Base-by-base conservation (phyloP, 352 stramenopile species). In the Globisporangium mamillatum region DNA sequence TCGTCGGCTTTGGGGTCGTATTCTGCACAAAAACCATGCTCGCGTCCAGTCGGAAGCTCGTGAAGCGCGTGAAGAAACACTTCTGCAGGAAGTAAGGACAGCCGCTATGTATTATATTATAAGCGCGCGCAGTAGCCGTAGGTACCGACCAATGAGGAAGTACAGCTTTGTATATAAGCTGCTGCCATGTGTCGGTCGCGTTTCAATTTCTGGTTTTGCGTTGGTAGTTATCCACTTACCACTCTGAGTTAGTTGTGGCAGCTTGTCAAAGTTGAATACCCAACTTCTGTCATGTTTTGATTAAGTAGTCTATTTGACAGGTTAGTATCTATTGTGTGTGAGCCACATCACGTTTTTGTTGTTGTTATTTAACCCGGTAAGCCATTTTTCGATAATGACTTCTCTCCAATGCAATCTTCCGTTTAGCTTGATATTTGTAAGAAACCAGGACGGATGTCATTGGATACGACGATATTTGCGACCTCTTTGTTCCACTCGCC, bases 1-100 rank as follows among this genome's bases (percentile, higher is more conserved):
- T 74, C 29, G 5, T 71, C 8, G 41, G 12, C 4, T 25, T 71
- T 22, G 69, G 69, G 5, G n/a, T 56, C 25, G 32, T 71, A 20
- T 48, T 74, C 12, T 62, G 52, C 16, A 25, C 57, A 25, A 48
- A 36, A 67, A 48, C n/a, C n/a, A 16, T 60, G 46, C 22, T 52
- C 60, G 20, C 29, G 41, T 32, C 20, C 56, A 38, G 20, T 7
- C 22, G 20, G 56, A 62, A 62, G 56, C 22, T 62, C 7, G 32
- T 62, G 32, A 24, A 24, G 18, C 32, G 56, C 29, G 4, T 48
- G 29, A 24, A 24, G 14, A 62, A 50, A 24, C 56, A 52, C 25
- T 61, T 59, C 10, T 38, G 58, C 46, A 58, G 22, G 27, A 65
- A 53, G n/a, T 25, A 29, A 22, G 29, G 57, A 36, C 38, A 52